Evolutionary conservation across 108 stramenopile species (phyloP), one percentile per base, ranked within the genome.

Genomic region (Cyclotella baltica): DNA sequence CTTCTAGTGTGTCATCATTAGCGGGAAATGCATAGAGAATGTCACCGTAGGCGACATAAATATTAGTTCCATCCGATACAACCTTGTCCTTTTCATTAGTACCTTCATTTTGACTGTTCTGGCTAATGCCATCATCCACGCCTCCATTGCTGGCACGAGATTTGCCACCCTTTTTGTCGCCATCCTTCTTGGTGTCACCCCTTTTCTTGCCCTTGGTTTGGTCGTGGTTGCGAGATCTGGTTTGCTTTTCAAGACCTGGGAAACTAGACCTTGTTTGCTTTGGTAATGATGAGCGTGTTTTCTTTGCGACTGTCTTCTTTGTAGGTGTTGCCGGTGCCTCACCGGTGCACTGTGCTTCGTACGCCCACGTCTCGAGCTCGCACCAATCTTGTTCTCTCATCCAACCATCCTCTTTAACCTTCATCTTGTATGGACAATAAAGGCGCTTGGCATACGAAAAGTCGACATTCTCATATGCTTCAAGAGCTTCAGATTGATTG

Each of bases 21-120:
- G 64, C 64, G 28, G 61, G 25, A 63, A 50, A 75, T 29, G 55
- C 74, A 29, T 53, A 75, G 16, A 75, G 28, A 4, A 75, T 37
- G 30, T 75, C 74, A 33, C 77, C 77, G 29, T 77, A 77, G 22
- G 77, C 77, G 2, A 71, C 59, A 63, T 70, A 77, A 5, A 77
- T 33, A 40, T 62, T 25, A 20, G 58, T 73, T 61, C 72, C 72
- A 22, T 73, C 61, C 18, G 72, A 73, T 27, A 57, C 56, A 33
- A 73, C 72, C 27, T 34, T 46, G 52, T 73, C 72, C 10, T 51
- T 9, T 15, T 56, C 53, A 47, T 73, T 55, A 2, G 43, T 61
- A 9, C 37, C 36, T 18, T 62, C 59, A 6, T 37, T 55, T 46
- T 73, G 72, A 25, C 52, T 73, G 22, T 73, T 73, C 16, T 18